Percentiles rank a stretch among this genome's conserved stretches.
Conservation (phyloP, 257 asterid genomes). For the Ophiorrhiza pumila region DNA sequence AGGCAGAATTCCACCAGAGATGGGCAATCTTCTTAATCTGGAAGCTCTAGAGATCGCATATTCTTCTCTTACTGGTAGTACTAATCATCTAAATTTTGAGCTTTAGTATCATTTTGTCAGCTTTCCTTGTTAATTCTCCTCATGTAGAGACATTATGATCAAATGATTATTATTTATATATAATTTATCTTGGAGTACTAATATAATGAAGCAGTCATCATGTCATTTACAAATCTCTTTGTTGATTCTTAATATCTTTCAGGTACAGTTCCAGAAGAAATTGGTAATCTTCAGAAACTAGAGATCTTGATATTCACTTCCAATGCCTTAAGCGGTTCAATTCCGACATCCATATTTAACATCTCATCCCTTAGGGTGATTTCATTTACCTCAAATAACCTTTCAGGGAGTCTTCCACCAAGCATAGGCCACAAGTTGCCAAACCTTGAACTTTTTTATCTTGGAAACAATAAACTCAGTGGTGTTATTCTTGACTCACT, state of each 20-base stretch:
- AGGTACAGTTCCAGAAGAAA: background rate
- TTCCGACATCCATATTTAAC: background rate
- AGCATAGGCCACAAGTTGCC: background rate
- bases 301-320: background rate
- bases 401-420: slow-evolving; percentile 3
- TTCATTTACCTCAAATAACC: background rate
- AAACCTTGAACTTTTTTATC: background rate
- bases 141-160: too few species aligned
- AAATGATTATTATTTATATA: too few species aligned
- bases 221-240: too few species aligned
- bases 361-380: background rate
- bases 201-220: too few species aligned
- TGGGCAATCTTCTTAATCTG: background rate
- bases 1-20: background rate
- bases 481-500: background rate
- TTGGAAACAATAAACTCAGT: background rate
- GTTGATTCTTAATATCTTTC: background rate
- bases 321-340: background rate
- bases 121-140: too few species aligned
- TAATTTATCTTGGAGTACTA: too few species aligned
- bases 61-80: background rate
- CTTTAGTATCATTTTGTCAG: background rate
- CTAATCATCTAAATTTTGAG: background rate
- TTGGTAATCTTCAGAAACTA: background rate
- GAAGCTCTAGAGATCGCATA: background rate